Evolutionary conservation across 2,329 filamentous ascomycete genomes (phyloP).

Genomic region (Cytospora piceicola): DNA sequence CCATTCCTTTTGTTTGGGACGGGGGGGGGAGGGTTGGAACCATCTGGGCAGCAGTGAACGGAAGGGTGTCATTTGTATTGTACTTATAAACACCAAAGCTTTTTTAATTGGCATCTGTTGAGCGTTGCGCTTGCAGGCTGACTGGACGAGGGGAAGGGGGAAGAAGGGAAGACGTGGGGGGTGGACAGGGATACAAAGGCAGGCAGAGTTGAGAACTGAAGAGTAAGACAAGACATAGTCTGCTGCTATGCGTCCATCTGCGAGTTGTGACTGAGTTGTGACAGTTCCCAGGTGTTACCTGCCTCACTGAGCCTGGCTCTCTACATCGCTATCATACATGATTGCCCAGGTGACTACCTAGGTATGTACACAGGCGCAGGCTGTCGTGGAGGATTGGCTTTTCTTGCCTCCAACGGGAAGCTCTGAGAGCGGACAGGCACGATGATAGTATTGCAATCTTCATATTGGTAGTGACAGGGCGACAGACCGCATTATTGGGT

Average conservation of each 20-base stretch:
- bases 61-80: slow-evolving; percentile 19
- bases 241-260: neutral
- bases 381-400: neutral
- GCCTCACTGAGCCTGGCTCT: neutral
- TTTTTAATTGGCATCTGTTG: slow-evolving; percentile 41
- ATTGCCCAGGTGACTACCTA: too few species aligned
- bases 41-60: slow-evolving; percentile 9
- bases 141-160: slow-evolving; percentile 14
- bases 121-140: slow-evolving; percentile 40
- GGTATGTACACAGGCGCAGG: neutral
- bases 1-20: slow-evolving; percentile 27
- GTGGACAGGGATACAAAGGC: neutral
- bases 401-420: neutral
- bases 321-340: too few species aligned
- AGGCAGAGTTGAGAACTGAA: slow-evolving; percentile 2
- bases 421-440: neutral
- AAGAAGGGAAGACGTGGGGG: neutral
- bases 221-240: neutral
- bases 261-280: neutral
- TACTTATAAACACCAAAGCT: slow-evolving; percentile 21
- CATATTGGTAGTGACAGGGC: too few species aligned
- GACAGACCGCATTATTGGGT: too few species aligned
- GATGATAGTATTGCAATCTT: neutral
- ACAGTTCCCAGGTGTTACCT: neutral
- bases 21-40: neutral